Base-by-base conservation (phyloP, 2,329 filamentous ascomycete species). In the Rhytidhysteron rufulum region DNA sequence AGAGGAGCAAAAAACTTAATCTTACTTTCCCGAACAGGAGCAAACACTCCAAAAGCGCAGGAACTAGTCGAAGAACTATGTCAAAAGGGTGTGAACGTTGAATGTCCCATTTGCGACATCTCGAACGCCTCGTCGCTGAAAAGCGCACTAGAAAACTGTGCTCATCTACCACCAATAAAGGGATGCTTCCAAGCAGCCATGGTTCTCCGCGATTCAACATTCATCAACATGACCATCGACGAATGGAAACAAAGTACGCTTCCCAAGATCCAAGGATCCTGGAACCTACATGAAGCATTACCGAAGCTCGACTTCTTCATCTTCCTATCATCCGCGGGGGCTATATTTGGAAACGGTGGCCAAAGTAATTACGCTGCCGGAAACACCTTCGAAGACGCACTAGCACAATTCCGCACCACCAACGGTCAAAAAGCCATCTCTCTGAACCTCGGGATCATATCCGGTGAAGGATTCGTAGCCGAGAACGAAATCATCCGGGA, bases 241-340 rank as follows among this genome's bases (percentile, higher is more conserved):
- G 67, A 78, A 20, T 80, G 73, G 47, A 63, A 60, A 7, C 57
- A 63, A 2, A 72, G 69, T 0, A 66, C 75, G 1, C 57, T 62
- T 7, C 75, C 76, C 45, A 81, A 80, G 54, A 71, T 77, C 0
- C 60, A 70, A 5, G 76, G 74, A 5, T 73, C 71, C 2, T 75
- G 71, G 69, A 79, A 80, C 53, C 41, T 63, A 10, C 59, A 63
- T 41, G 9, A 43, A 5, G 4, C 18, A 9, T 21, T 22, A 4
- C 22, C 22, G 3, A 16, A 22, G 4, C 50, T 69, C 2, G 62
- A 67, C 53, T 79, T 80, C 62, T 79, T 79, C 57, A 41, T 71
- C 25, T 36, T 64, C 15, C 53, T 51, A 44, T 68, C 77, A n/a
- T 79, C 76, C 0, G 74, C 74, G 2, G 67, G 71, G 0, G 69